Percentiles rank a stretch among this genome's conserved stretches.
These are phyloP conservation scores for Cyathus striatus DNA, from an alignment of 768 basidiomycete species.

Conservation along the genomic window DNA sequence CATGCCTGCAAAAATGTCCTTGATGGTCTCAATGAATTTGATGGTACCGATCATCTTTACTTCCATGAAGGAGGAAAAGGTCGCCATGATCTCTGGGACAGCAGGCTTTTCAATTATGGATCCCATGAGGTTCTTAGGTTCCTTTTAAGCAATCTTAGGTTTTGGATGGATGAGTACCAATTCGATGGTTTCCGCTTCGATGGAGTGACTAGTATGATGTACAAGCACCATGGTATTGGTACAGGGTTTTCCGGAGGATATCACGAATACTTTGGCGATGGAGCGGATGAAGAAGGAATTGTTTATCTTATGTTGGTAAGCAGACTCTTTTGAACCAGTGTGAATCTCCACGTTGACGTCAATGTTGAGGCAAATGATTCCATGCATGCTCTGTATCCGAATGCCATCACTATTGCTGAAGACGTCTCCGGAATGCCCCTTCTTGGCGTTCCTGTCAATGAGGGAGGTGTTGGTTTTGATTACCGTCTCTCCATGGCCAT, in stretches of 20 bases:
- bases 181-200: conserved; percentile 99
- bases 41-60: conserved; percentile 95
- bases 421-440: conserved; percentile 99
- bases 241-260: conserved; percentile 97
- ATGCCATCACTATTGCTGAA: conserved; percentile 89
- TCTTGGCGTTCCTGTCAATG: conserved; percentile 69
- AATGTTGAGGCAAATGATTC: conserved; percentile 79
- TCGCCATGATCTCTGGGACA: conserved; percentile 96
- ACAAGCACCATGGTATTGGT: conserved; percentile 95
- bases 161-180: conserved; percentile 90
- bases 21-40: conserved; percentile 93
- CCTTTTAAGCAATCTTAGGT: conserved; percentile 90
- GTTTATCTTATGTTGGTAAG: conserved; percentile 96
- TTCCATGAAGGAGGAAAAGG: conserved; percentile 94
- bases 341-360: no score
- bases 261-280: conserved; percentile 93
- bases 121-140: conserved; percentile 93
- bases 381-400: conserved; percentile 77
- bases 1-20: conserved; percentile 98
- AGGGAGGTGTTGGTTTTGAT: conserved; percentile 95
- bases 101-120: conserved; percentile 94
- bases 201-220: conserved; percentile 99
- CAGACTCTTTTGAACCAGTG: no score
- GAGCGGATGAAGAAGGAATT: conserved; percentile 83
- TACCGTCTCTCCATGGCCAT: conserved; percentile 98